Evolutionary conservation across 176 grass and related monocot genomes (phyloP), one percentile per base, ranked within the genome.

Genomic region (Oryza nivara): DNA sequence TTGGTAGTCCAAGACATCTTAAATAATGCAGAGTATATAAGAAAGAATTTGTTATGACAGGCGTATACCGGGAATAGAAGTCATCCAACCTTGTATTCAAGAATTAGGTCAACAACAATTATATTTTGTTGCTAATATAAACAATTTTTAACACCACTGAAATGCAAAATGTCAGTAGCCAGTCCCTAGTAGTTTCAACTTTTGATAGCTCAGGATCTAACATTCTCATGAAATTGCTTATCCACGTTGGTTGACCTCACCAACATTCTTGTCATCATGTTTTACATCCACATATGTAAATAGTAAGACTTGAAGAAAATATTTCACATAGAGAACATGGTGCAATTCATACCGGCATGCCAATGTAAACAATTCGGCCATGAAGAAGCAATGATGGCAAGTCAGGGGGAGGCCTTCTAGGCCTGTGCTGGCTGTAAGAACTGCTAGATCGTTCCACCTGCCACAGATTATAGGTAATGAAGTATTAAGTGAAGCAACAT

Each of bases 381-480:
- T 87, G 79, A 64, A 98, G 89, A 87, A 98, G 96, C 83, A 90
- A 67, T 25, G 96, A 98, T 68, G 93, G 93, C 65, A 90, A 61
- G 93, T 98, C 93, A 54, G 93, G 91, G 20, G 91, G 96, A 75
- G 88, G 87, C 40, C 82, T 87, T 68, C 82, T 72, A 56, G 88
- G 85, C 28, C 86, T 81, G 72, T 91, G 87, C 74, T 89, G 46
- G 65, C 88, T 97, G 82, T 90, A 95, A 72, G 87, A 92, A 72
- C 76, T 88, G 75, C 88, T 88, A 49, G 88, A 92, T 36, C 86
- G 88, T 45, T 92, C 85, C 76, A 93, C 84, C 91, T 88, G 67
- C 82, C 70, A 72, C 40, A 54, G 48, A 34, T 10, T 70, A 38
- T 51, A 73, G 6, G 65, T 5, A 17, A 83, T 0, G n/a, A 44